Percentiles rank a stretch among this genome's conserved stretches.
phyloP scores from a whole-genome alignment of 2,329 filamentous ascomycete species.

The Sarocladium oryzae region DNA sequence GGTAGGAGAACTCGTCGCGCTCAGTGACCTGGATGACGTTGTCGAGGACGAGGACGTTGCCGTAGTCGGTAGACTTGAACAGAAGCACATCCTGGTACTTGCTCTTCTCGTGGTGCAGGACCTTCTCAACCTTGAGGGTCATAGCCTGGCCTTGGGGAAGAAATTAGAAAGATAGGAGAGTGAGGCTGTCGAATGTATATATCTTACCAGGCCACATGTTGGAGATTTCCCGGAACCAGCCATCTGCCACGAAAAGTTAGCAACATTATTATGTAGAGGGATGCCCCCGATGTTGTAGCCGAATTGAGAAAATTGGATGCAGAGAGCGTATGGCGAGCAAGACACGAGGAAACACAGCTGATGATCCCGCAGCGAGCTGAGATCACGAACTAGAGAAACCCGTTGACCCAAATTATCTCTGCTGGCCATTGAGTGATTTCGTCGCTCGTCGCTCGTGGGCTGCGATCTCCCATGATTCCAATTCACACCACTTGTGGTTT shows the following conservation, averaged over 20 bases:
- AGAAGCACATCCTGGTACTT: slow-evolving; percentile 98
- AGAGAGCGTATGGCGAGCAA: too few relatives aligned
- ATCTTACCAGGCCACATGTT: slow-evolving; percentile 83
- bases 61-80: slow-evolving; percentile 97
- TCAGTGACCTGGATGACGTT: slow-evolving; percentile 99
- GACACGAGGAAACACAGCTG: too few relatives aligned
- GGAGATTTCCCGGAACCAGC: slow-evolving; percentile 99
- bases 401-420: not conserved
- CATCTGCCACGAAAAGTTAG: slow-evolving; percentile 57
- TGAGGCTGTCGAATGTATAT: not conserved
- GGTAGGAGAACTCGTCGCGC: slow-evolving; percentile 98
- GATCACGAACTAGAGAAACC: too few relatives aligned
- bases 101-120: slow-evolving; percentile 98
- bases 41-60: slow-evolving; percentile 92
- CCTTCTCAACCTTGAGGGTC: slow-evolving; percentile 95
- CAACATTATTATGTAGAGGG: too few relatives aligned
- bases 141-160: slow-evolving; percentile 73
- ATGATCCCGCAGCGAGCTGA: too few relatives aligned
- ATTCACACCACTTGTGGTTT: too few relatives aligned
- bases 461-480: too few relatives aligned
- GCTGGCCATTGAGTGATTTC: not conserved
- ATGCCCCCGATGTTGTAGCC: too few relatives aligned
- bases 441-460: too few relatives aligned
- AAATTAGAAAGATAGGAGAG: not conserved
- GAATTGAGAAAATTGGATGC: too few relatives aligned